These are phyloP conservation scores for Fusarium pseudoanthophilum DNA, from an alignment of 2,329 filamentous ascomycete genomes.

Conservation along the genomic window DNA sequence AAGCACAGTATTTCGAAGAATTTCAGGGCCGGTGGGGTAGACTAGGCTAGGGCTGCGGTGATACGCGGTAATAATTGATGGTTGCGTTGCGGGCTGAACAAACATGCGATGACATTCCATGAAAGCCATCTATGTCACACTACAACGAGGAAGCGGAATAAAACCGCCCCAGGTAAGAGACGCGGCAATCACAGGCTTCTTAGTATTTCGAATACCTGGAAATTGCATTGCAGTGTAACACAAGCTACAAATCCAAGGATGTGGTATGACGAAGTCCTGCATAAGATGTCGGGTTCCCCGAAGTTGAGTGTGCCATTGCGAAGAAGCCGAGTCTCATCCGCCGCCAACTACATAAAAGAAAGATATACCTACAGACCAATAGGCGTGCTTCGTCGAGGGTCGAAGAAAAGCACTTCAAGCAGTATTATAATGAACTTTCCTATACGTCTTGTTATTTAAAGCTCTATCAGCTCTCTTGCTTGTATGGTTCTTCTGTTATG, in stretches of 20 bases:
- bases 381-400: too few species aligned
- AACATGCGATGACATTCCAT: neutral
- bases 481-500: neutral
- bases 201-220: neutral
- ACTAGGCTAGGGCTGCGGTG: neutral
- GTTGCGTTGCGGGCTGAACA: neutral
- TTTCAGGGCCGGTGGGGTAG: neutral
- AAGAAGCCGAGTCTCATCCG: neutral
- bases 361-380: neutral
- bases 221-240: neutral
- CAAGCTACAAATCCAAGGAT: accelerated
- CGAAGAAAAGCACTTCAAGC: too few species aligned
- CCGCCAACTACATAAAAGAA: neutral
- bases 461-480: neutral
- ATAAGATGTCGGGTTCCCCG: neutral
- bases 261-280: neutral
- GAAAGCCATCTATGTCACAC: neutral
- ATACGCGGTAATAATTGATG: neutral
- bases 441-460: neutral
- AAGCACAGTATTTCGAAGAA: neutral
- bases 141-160: neutral
- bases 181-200: neutral
- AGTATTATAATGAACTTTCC: neutral
- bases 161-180: neutral
- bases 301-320: neutral